Percentiles rank a stretch among this genome's conserved stretches.
Evolutionary conservation across 257 asterid genomes (phyloP).

Genomic region (Schizonepeta tenuifolia): DNA sequence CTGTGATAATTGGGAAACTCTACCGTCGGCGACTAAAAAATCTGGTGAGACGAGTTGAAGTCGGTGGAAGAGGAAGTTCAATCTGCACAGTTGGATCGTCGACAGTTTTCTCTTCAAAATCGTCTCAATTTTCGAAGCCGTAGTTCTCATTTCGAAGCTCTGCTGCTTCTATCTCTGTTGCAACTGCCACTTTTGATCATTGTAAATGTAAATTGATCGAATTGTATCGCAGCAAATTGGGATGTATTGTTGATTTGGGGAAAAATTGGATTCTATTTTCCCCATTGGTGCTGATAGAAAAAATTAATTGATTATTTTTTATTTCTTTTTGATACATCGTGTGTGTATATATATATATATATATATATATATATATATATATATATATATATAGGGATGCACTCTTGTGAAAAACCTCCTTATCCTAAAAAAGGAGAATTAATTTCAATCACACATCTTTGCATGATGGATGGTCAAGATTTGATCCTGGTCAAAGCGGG

Average conservation of each 20-base stretch:
- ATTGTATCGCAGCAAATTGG: not conserved
- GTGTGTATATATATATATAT: too few species aligned
- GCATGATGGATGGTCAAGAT: too few species aligned
- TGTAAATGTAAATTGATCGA: not conserved
- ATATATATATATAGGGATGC: too few species aligned
- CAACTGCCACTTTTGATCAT: conserved; percentile 66
- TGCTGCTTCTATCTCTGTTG: conserved; percentile 76
- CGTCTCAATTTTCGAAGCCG: conserved; percentile 61
- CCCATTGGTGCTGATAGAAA: not conserved
- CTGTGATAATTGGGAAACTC: too few species aligned
- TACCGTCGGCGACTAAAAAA: too few species aligned
- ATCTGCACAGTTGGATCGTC: conserved; percentile 56
- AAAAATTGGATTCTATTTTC: not conserved
- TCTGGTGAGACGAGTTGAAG: too few species aligned
- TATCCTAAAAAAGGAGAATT: too few species aligned
- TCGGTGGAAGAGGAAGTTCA: conserved; percentile 68
- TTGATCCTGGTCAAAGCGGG: too few species aligned
- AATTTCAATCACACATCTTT: too few species aligned
- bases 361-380: too few species aligned
- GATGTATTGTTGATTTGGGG: not conserved
- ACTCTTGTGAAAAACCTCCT: too few species aligned
- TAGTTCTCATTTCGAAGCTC: conserved; percentile 55
- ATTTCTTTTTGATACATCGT: not conserved
- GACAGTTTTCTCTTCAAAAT: conserved; percentile 65
- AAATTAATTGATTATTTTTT: conserved; percentile 4